phyloP scores from a whole-genome alignment of 139 green algal genomes.

The Zygnema circumcarinatum region DNA sequence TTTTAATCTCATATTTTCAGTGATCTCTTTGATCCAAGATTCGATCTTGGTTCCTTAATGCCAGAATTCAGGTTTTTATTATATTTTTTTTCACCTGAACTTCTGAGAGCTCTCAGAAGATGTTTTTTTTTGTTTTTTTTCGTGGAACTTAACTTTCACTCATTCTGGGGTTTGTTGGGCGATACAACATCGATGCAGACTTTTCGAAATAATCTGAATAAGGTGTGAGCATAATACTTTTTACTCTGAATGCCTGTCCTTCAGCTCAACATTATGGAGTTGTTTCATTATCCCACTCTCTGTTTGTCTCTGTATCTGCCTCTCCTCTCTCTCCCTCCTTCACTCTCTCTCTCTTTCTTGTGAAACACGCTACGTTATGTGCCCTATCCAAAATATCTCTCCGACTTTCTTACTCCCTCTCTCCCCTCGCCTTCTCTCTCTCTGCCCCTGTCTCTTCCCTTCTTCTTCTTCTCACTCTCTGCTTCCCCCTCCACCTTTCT shows the following conservation, averaged over 20 bases:
- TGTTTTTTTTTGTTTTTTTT: no score
- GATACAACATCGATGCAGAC: constrained; percentile 22
- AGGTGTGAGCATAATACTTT: constrained; percentile 9
- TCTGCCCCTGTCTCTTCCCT: not conserved
- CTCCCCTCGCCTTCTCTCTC: not conserved
- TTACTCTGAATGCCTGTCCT: no score
- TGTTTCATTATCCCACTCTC: not conserved
- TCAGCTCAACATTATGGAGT: not conserved
- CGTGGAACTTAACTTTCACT: no score
- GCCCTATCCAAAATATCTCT: not conserved
- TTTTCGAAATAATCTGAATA: constrained; percentile 51
- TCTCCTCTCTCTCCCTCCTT: not conserved
- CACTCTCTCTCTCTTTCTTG: constrained; percentile 9
- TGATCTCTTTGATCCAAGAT: no score
- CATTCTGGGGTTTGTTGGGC: not conserved
- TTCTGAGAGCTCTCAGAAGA: no score
- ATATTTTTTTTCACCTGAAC: no score
- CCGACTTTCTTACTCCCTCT: not conserved
- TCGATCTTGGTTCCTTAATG: no score
- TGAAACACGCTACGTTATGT: not conserved
- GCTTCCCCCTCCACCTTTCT: not conserved
- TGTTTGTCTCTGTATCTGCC: not conserved
- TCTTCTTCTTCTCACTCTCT: not conserved
- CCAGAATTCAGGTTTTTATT: no score
- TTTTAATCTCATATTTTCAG: no score